Evolutionary conservation across 768 basidiomycete species (phyloP).

Genomic region (Podaxis mareebaensis): DNA sequence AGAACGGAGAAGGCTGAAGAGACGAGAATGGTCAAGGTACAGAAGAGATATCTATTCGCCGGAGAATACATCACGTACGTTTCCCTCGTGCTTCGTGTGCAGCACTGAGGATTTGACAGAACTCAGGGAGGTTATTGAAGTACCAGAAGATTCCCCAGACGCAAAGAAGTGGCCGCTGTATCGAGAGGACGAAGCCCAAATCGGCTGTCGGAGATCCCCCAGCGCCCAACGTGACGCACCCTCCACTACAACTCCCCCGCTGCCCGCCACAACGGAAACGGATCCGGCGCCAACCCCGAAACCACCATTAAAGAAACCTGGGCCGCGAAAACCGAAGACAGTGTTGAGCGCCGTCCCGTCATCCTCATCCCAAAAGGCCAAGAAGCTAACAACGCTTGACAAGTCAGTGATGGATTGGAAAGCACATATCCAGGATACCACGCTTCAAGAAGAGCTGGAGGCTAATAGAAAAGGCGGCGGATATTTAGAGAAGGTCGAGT

Average conservation of each 20-base stretch:
- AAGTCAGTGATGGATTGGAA: conserved; percentile 90
- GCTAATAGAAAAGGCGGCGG: conserved; percentile 74
- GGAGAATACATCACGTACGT: conserved; percentile 75
- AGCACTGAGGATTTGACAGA: conserved; percentile 5
- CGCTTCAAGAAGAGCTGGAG: conserved; percentile 70
- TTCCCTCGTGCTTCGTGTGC: conserved; percentile 5
- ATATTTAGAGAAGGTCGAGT: conserved; percentile 85
- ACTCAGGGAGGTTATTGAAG: conserved; percentile 70
- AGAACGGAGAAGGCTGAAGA: conserved; percentile 19
- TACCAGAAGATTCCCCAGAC: conserved; percentile 70
- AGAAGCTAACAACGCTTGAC: conserved; percentile 81
- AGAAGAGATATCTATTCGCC: conserved; percentile 72
- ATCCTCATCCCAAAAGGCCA: conserved; percentile 47
- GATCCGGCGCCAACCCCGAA: conserved; percentile 24
- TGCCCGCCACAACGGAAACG: conserved; percentile 15
- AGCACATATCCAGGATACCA: conserved; percentile 52
- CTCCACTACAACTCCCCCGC: conserved; percentile 10
- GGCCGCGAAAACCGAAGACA: conserved; percentile 67
- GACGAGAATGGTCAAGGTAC: conserved; percentile 60
- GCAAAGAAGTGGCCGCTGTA: conserved; percentile 73
- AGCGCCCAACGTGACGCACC: conserved; percentile 17
- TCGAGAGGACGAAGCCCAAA: background rate
- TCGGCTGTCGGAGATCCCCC: background rate
- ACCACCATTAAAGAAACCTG: conserved; percentile 45
- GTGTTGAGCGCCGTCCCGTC: conserved; percentile 56